These are phyloP conservation scores for Isabelozyma pseudorhagii DNA, from an alignment of 805 yeast species.

Conservation along the genomic window DNA sequence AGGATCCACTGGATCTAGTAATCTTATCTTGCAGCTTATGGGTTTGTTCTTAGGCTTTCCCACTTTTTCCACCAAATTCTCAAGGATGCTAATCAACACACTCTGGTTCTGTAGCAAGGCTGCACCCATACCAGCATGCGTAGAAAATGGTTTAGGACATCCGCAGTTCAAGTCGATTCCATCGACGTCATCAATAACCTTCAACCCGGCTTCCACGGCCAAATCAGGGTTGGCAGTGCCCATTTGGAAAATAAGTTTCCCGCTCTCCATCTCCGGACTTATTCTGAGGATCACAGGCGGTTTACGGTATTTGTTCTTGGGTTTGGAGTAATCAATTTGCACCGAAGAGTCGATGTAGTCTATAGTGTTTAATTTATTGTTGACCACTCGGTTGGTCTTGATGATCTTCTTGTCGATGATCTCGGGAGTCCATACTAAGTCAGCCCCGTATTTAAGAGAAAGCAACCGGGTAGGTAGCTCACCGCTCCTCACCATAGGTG, in stretches of 20 bases:
- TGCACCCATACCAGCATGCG: slow-evolving; percentile 98
- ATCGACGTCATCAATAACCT: slow-evolving; percentile 80
- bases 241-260: slow-evolving; percentile 77
- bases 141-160: slow-evolving; percentile 93
- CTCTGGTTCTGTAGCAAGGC: slow-evolving; percentile 85
- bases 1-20: slow-evolving; percentile 59
- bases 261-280: slow-evolving; percentile 56
- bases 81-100: slow-evolving; percentile 63
- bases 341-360: slow-evolving; percentile 46
- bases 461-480: slow-evolving; percentile 87
- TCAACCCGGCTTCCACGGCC: slow-evolving; percentile 84
- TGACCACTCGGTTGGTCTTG: slow-evolving; percentile 62
- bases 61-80: slow-evolving; percentile 67
- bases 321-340: slow-evolving; percentile 10
- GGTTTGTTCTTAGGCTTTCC: slow-evolving; percentile 77
- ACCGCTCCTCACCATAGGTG: slow-evolving; percentile 97
- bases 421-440: slow-evolving; percentile 93
- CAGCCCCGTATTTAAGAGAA: slow-evolving; percentile 84
- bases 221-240: slow-evolving; percentile 82
- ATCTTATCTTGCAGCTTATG: slow-evolving; percentile 85
- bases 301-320: slow-evolving; percentile 24
- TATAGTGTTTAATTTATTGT: slow-evolving; percentile 53
- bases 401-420: slow-evolving; percentile 82
- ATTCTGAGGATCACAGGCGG: slow-evolving; percentile 71
- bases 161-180: slow-evolving; percentile 96